A percentile compares a stretch with the other conserved stretches of the same genome.
Conservation (phyloP, 169 alveolate species). For the Theileria luwenshuni region DNA sequence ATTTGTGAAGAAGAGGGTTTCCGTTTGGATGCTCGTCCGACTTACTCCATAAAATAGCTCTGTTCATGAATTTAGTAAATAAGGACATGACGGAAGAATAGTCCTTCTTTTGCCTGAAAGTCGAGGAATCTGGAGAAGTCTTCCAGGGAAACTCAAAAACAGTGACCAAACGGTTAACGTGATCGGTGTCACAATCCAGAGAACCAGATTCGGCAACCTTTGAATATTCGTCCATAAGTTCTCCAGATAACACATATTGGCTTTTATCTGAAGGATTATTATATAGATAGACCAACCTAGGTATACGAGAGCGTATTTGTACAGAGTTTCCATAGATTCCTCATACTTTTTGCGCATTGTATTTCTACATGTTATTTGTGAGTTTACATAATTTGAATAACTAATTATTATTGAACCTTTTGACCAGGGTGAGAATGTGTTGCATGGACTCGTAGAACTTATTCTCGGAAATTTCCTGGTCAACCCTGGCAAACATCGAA, state of each 20-base stretch:
- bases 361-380: slow-evolving; percentile 6
- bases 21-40: slow-evolving; percentile 27
- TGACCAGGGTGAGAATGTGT: slow-evolving; percentile 50
- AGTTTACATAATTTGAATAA: not conserved
- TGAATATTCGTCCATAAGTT: slow-evolving; percentile 31
- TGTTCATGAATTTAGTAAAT: slow-evolving; percentile 28
- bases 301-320: slow-evolving; percentile 46
- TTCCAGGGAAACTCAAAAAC: slow-evolving; percentile 27
- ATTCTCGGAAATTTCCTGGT: slow-evolving; percentile 53
- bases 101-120: not conserved
- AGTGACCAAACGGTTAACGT: not conserved
- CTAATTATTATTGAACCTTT: slow-evolving; percentile 32
- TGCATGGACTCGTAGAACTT: slow-evolving; percentile 67
- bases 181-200: not conserved
- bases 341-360: slow-evolving; percentile 40
- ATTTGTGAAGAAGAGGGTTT: slow-evolving; percentile 24
- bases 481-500: slow-evolving; percentile 42
- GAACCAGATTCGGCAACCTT: slow-evolving; percentile 24
- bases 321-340: slow-evolving; percentile 42
- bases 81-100: not conserved
- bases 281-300: slow-evolving; percentile 18
- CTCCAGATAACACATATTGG: slow-evolving; percentile 25
- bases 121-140: not conserved
- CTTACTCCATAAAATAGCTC: slow-evolving; percentile 35
- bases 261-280: slow-evolving; percentile 12